These are phyloP conservation scores for Quaeritorhiza haematococci DNA, from an alignment of 371 early-diverging fungal genomes.

Conservation along the genomic window DNA sequence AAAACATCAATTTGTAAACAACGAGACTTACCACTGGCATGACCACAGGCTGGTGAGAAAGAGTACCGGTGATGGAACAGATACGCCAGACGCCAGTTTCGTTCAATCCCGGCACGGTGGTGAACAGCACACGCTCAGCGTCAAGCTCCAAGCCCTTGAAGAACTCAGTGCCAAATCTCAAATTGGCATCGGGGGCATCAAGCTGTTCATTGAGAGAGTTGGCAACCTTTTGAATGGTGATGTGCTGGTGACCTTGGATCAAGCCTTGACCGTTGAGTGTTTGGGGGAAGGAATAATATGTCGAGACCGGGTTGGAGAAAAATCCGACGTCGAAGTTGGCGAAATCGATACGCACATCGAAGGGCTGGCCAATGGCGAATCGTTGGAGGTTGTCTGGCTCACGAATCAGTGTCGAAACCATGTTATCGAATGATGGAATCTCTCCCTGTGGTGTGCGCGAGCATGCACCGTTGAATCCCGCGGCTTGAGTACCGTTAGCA, in stretches of 20 bases:
- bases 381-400: conserved; percentile 7
- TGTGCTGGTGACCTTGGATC: conserved; percentile 25
- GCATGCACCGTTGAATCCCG: too few species aligned
- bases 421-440: conserved; percentile 18
- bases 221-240: conserved; percentile 13
- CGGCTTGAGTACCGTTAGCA: too few species aligned
- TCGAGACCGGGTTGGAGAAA: conserved; percentile 15
- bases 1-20: background rate
- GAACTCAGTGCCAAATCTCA: too few species aligned
- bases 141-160: background rate
- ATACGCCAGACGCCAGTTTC: background rate
- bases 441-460: conserved; percentile 8
- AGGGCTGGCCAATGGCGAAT: conserved; percentile 1
- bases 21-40: background rate
- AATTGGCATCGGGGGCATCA: too few species aligned
- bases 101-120: background rate
- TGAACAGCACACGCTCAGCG: background rate
- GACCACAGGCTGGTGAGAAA: background rate
- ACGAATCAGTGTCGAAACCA: conserved; percentile 23
- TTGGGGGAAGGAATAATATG: conserved; percentile 19
- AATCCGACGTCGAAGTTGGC: conserved; percentile 15
- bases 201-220: too few species aligned
- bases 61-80: background rate
- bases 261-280: conserved; percentile 14
- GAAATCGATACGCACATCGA: conserved; percentile 9